Base-by-base conservation (phyloP, 73 alveolate genomes). In the Tetrahymena thermophila region DNA sequence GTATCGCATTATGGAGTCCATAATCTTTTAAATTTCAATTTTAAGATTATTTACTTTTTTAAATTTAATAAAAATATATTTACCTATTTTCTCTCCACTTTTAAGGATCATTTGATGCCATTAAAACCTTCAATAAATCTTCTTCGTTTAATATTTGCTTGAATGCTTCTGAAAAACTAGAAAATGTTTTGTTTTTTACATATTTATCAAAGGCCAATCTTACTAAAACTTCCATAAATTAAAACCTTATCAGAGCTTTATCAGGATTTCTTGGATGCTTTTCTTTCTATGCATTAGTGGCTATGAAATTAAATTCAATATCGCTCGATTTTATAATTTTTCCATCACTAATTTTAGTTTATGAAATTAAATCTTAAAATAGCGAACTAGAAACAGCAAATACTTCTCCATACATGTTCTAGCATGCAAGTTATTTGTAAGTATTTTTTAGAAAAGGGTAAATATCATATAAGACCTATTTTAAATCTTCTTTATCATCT, bases 321-420 rank as follows among this genome's bases (percentile, higher is more conserved):
- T 94, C 96, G 23, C 85, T 43, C 31, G 93, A 71, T 71, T 71
- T 85, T 40, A 43, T 35, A 16, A 50, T 35, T 11, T 94, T 50
- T 0, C 56, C 55, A 94, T 94, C 96, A 94, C 42, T 25, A 16
- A 43, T 94, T 25, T 43, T 43, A 35, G 95, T 57, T 35, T 94
- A 94, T 37, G 94, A 56, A 34, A 96, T 34, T 4, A 96, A 57
- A 40, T 96, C 97, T 43, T 31, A 84, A 42, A 96, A 71, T 0
- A 95, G 93, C 38, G 89, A 94, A 35, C 35, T 95, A 4, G 96
- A 96, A 38, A 96, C 95, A 35, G 96, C 94, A 85, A 95, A 93
- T 16, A 96, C 35, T 37, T 58, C 94, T 23, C 94, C 94, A n/a
- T 94, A 96, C 4, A 94, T 94, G 16, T 34, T 35, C 94, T 37